phyloP scores from a whole-genome alignment of 1,139 yeast species.

The Suhomyces guaymorum region DNA sequence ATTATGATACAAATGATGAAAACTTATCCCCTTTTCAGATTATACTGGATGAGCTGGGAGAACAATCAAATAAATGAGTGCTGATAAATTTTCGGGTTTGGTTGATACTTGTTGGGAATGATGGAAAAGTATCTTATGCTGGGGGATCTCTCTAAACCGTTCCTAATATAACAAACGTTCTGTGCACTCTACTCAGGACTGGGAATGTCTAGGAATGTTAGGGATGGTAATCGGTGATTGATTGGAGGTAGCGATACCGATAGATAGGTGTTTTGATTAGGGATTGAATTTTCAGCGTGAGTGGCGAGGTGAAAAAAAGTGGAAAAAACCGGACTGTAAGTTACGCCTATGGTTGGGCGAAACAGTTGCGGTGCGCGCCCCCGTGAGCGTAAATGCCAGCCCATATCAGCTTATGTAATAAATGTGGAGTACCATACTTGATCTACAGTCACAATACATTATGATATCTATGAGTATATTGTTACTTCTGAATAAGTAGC shows the following conservation, averaged over 20 bases:
- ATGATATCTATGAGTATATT: too few species aligned
- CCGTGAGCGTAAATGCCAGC: constrained; percentile 8
- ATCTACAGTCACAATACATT: too few species aligned
- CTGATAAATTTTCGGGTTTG: constrained; percentile 14
- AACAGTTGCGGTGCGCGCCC: not conserved
- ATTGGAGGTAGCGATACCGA: constrained; percentile 12
- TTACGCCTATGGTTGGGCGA: constrained; percentile 9
- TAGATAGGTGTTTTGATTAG: constrained; percentile 15
- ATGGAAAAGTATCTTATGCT: constrained; percentile 9
- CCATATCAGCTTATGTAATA: constrained; percentile 7
- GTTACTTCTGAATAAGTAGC: too few species aligned
- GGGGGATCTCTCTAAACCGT: constrained; percentile 14
- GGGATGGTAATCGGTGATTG: constrained; percentile 15
- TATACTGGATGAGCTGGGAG: constrained; percentile 3
- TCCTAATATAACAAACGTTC: constrained; percentile 11
- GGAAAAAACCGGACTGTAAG: constrained; percentile 10
- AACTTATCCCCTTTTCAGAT: constrained; percentile 10
- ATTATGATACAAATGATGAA: constrained; percentile 8
- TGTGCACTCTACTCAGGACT: constrained; percentile 7
- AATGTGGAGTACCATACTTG: constrained; percentile 7
- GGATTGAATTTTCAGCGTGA: constrained; percentile 17
- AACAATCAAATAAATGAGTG: constrained; percentile 33
- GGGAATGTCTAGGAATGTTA: constrained; percentile 10
- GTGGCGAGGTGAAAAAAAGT: constrained; percentile 18
- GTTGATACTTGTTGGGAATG: constrained; percentile 7